phyloP scores from a whole-genome alignment of 441 rosid species.

The Jatropha podagrica region DNA sequence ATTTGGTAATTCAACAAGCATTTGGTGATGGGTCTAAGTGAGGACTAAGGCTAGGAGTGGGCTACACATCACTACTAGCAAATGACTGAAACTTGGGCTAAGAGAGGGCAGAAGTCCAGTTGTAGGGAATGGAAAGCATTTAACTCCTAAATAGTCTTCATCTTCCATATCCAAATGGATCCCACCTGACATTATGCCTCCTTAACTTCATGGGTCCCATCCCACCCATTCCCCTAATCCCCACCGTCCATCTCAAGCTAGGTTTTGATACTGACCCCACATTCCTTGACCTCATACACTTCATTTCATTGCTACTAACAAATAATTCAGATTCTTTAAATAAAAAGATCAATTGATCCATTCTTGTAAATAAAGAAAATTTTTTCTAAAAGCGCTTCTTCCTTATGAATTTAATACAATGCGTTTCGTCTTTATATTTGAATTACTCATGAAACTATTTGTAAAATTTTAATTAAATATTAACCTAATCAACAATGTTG shows the following conservation, averaged over 20 bases:
- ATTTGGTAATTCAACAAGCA: neutral
- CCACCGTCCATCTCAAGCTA: conserved; percentile 19
- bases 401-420: too few relatives aligned
- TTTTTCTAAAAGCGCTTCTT: too few relatives aligned
- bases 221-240: conserved; percentile 21
- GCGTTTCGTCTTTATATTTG: too few relatives aligned
- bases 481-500: too few relatives aligned
- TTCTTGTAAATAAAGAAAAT: too few relatives aligned
- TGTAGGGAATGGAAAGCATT: conserved; percentile 7
- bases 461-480: too few relatives aligned
- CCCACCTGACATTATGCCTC: conserved; percentile 23
- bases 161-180: conserved; percentile 32
- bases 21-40: conserved; percentile 13
- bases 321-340: too few relatives aligned
- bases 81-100: neutral
- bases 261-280: conserved; percentile 18
- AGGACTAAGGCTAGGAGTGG: conserved; percentile 8
- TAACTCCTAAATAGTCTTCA: conserved; percentile 23
- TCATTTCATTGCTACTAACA: too few relatives aligned
- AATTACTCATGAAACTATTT: too few relatives aligned
- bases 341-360: too few relatives aligned
- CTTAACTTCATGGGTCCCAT: conserved; percentile 19
- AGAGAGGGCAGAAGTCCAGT: neutral
- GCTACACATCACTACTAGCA: conserved; percentile 18
- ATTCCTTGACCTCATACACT: neutral